Evolutionary conservation across 2,329 filamentous ascomycete species (phyloP).

Genomic region (Fusarium graminum): DNA sequence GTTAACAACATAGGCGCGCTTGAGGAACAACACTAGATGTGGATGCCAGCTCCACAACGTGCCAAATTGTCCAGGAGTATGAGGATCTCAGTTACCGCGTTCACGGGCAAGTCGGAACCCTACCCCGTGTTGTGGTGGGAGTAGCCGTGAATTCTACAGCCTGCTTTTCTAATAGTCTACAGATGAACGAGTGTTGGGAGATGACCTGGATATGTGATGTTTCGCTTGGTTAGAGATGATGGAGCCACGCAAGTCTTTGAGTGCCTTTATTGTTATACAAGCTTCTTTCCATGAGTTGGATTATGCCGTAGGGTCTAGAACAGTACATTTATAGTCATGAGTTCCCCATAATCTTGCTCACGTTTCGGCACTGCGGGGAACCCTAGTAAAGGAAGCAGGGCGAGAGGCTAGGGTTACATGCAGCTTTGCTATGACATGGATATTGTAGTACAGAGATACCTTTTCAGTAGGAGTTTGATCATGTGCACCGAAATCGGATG

Average conservation of each 20-base stretch:
- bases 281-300: too few species aligned
- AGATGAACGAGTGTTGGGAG: not conserved
- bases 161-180: not conserved
- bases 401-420: constrained; percentile 21
- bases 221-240: not conserved
- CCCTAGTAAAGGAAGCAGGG: constrained; percentile 5
- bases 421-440: constrained; percentile 13
- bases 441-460: constrained; percentile 12
- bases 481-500: constrained; percentile 37
- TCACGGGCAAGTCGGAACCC: constrained; percentile 20
- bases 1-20: constrained; percentile 21
- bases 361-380: constrained; percentile 22
- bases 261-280: too few species aligned
- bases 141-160: not conserved
- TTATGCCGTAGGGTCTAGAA: too few species aligned
- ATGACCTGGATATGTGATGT: not conserved
- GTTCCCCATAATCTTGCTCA: constrained; percentile 4
- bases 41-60: constrained; percentile 15
- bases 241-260: not conserved
- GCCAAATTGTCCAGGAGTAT: not conserved
- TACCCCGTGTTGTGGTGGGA: constrained; percentile 6
- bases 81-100: not conserved
- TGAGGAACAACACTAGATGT: constrained; percentile 4
- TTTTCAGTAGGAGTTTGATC: constrained; percentile 20
- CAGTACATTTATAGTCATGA: not conserved